Evolutionary conservation across 106 monocot species (phyloP).

Genomic region (Allium cepa): DNA sequence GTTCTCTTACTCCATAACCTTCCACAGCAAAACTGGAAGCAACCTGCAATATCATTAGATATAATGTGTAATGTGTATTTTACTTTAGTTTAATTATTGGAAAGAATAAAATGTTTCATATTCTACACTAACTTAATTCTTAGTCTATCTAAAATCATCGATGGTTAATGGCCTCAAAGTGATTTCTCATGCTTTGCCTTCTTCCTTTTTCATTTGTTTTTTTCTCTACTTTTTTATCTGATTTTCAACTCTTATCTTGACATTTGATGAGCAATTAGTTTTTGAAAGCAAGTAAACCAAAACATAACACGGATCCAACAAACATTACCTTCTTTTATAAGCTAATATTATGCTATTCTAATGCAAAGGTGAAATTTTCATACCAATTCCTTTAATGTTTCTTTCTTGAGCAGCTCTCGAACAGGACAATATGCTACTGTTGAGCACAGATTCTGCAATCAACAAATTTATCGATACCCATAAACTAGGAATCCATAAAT

Average conservation of each 20-base stretch:
- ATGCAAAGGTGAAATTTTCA: neutral
- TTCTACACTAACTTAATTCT: too few species aligned
- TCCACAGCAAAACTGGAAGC: conserved; percentile 52
- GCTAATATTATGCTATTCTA: neutral
- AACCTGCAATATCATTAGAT: conserved; percentile 20
- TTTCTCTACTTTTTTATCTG: conserved; percentile 13
- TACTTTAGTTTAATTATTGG: neutral
- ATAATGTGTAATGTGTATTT: neutral
- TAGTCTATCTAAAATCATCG: too few species aligned
- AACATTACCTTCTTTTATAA: neutral
- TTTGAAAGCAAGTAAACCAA: neutral
- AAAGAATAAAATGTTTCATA: too few species aligned
- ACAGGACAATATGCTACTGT: conserved; percentile 49
- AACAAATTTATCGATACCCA: neutral
- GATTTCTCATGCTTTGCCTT: conserved; percentile 11
- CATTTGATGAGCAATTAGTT: neutral
- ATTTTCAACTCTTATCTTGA: conserved; percentile 27
- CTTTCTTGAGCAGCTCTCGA: conserved; percentile 40
- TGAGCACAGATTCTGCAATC: conserved; percentile 34
- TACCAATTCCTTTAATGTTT: conserved; percentile 41
- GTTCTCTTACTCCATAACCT: conserved; percentile 40
- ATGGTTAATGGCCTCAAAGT: conserved; percentile 37
- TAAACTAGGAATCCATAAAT: neutral
- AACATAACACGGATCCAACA: neutral
- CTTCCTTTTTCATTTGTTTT: conserved; percentile 8